These are phyloP conservation scores for Spathaspora gorwiae DNA, from an alignment of 805 yeast species.

Conservation along the genomic window DNA sequence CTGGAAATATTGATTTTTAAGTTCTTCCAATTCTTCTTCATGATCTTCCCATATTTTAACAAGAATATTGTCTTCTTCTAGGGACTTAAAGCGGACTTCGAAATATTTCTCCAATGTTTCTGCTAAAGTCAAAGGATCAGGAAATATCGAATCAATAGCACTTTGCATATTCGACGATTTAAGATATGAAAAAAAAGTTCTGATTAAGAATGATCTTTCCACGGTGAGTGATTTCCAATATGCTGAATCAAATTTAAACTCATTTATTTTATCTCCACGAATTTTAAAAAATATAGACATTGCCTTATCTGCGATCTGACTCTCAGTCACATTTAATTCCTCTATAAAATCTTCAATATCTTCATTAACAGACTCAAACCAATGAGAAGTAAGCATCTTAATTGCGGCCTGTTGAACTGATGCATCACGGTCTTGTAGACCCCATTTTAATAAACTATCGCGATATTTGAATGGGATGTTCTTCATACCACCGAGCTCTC, in stretches of 20 bases:
- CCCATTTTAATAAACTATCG: conserved; percentile 73
- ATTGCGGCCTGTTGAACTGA: conserved; percentile 68
- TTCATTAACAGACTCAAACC: conserved; percentile 67
- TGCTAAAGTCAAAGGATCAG: conserved; percentile 74
- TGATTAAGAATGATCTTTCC: conserved; percentile 69
- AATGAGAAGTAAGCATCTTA: conserved; percentile 61
- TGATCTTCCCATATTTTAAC: conserved; percentile 15
- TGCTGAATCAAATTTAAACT: conserved; percentile 56
- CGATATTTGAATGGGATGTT: conserved; percentile 50
- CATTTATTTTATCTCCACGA: conserved; percentile 58
- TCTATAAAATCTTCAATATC: conserved; percentile 71
- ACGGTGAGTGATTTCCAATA: conserved; percentile 69
- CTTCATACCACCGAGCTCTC: conserved; percentile 59
- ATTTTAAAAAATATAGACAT: conserved; percentile 57
- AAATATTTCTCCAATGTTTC: conserved; percentile 54
- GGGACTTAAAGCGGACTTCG: conserved; percentile 34
- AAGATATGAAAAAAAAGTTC: conserved; percentile 66
- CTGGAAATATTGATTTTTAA: conserved; percentile 13
- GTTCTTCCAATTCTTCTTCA: conserved; percentile 11
- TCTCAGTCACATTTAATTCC: conserved; percentile 63
- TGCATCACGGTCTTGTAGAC: conserved; percentile 80
- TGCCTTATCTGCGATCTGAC: conserved; percentile 63
- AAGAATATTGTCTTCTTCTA: conserved; percentile 18
- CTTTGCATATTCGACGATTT: conserved; percentile 46
- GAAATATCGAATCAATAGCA: conserved; percentile 63